Evolutionary conservation across 1,284 basidiomycete genomes (phyloP), one percentile per base, ranked within the genome.

Genomic region (Tranzscheliella williamsii): DNA sequence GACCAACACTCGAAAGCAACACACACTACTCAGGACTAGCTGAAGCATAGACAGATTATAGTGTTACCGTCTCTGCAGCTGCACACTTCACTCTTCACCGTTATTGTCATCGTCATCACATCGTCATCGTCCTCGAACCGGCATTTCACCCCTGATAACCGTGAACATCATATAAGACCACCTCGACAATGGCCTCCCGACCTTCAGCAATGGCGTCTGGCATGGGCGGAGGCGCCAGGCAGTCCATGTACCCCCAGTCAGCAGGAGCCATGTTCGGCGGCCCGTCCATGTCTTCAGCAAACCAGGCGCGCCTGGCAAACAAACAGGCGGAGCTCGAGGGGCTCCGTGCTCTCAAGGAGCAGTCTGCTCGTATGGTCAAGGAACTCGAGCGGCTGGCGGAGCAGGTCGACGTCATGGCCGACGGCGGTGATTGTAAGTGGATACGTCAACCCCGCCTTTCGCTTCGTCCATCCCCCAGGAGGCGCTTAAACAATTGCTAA

Each of bases 321-420:
- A 75, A 75, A 37, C 67, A 73, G 53, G 68, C 70, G 2, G 73
- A 75, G 37, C 39, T 75, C 17, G 69, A 73, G 39, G 73, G 72
- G 4, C 37, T 75, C 27, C 50, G 66, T 6, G 52, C 63, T 9
- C 38, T 75, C n/a, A 68, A 67, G 21, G 63, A 67, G 24, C 70
- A 73, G 36, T 71, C 67, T 18, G 70, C 70, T 12, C 22, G 50
- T n/a, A 62, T 75, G 44, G 67, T 65, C 27, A 67, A 70, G 34
- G 67, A 75, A 43, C 46, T 75, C 12, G 56, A 64, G n/a, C 27
- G 51, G 18, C 33, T 75, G 15, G 58, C 67, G 18, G 71, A 75
- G 29, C 57, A 62, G 21, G 63, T 71, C 4, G 72, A 75, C 33
- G 50, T 56, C 24, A 69, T 75, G 44, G 73, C 68, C 5, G 46